phyloP scores from a whole-genome alignment of 352 stramenopile genomes.

The Lagenidium sp. region DNA sequence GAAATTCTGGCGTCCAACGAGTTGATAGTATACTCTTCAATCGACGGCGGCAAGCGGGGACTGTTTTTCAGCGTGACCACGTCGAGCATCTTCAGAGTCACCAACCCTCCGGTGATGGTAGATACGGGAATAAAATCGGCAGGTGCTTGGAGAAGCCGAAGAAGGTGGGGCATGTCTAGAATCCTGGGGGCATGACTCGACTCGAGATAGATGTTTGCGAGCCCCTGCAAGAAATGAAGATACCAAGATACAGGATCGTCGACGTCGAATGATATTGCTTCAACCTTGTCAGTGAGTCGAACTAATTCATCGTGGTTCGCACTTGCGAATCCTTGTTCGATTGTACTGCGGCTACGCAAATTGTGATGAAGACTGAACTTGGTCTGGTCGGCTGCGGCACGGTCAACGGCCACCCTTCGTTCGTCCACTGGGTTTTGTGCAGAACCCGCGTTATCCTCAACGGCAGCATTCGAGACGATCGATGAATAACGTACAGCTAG shows the following conservation, averaged over 20 bases:
- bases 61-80: no score
- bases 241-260: conserved; percentile 10
- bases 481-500: conserved; percentile 14
- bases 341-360: no score
- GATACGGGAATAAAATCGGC: conserved; percentile 8
- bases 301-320: no score
- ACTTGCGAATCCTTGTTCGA: no score
- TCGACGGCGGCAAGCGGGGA: no score
- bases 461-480: not conserved
- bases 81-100: conserved; percentile 21
- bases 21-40: no score
- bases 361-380: conserved; percentile 1
- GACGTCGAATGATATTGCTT: conserved; percentile 4
- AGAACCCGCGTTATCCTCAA: not conserved
- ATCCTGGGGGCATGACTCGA: conserved; percentile 6
- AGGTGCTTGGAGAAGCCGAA: conserved; percentile 7
- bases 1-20: no score
- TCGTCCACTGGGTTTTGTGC: not conserved
- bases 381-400: not conserved
- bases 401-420: no score
- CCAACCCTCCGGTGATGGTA: conserved; percentile 19
- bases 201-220: conserved; percentile 19
- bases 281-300: conserved; percentile 3
- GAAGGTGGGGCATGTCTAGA: conserved; percentile 11
- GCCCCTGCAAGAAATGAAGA: conserved; percentile 20